phyloP scores from a whole-genome alignment of 805 yeast species.

The Saccharomycopsis babjevae region DNA sequence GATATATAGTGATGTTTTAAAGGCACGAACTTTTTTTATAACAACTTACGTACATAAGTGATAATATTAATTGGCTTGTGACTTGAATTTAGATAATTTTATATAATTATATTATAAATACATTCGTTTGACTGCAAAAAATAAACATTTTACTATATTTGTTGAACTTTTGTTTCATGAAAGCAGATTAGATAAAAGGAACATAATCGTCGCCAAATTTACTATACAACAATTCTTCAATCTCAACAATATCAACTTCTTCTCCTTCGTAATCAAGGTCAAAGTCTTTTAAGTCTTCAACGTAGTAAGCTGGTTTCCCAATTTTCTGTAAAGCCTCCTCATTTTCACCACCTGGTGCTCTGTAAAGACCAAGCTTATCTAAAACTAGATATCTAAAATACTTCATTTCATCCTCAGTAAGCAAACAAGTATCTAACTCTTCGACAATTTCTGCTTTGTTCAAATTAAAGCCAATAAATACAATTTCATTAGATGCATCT shows the following conservation, averaged over 20 bases:
- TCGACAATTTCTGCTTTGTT: conserved; percentile 24
- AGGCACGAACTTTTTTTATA: neutral
- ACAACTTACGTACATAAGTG: no score
- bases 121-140: neutral
- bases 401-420: conserved; percentile 30
- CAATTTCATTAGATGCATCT: conserved; percentile 37
- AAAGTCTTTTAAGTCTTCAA: conserved; percentile 1
- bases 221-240: conserved; percentile 6
- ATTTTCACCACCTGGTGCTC: neutral
- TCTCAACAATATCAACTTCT: neutral
- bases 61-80: no score
- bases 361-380: conserved; percentile 6
- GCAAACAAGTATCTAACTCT: conserved; percentile 30
- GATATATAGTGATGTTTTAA: conserved; percentile 28
- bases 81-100: no score
- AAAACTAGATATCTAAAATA: conserved; percentile 5
- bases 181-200: conserved; percentile 3
- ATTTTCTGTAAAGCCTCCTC: neutral
- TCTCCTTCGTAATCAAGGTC: conserved; percentile 1
- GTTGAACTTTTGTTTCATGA: no score
- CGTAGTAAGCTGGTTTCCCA: conserved; percentile 8
- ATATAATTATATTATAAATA: neutral
- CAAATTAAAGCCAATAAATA: conserved; percentile 33
- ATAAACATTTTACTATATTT: neutral
- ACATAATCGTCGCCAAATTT: conserved; percentile 7